Conservation (phyloP, 2,329 filamentous ascomycete species). For the Incumbomyces delicatus region DNA sequence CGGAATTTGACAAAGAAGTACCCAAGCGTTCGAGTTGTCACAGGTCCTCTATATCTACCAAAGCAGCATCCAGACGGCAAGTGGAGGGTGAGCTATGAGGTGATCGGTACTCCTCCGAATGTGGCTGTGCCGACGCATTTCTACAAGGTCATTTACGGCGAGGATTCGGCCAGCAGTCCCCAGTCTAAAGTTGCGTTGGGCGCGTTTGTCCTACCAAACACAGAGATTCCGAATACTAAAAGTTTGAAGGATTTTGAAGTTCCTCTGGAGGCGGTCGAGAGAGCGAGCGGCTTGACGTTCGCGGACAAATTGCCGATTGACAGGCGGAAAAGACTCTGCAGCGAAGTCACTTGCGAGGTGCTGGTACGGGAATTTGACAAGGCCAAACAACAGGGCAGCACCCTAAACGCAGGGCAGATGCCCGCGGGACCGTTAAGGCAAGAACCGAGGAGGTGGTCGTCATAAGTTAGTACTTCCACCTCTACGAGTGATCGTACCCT, state of each 20-base stretch:
- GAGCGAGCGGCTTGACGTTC: constrained; percentile 87
- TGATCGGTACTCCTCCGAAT: constrained; percentile 86
- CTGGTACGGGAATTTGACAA: constrained; percentile 69
- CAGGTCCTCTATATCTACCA: constrained; percentile 86
- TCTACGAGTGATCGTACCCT: no score
- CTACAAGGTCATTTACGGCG: constrained; percentile 97
- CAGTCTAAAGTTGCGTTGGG: constrained; percentile 73
- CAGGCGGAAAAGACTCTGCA: constrained; percentile 69
- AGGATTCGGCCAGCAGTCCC: constrained; percentile 56
- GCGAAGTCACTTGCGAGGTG: constrained; percentile 75
- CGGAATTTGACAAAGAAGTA: constrained; percentile 70
- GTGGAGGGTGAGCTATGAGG: constrained; percentile 91
- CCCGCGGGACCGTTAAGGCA: background rate
- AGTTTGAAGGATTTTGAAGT: constrained; percentile 89
- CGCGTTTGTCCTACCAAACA: constrained; percentile 92
- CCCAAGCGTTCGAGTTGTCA: constrained; percentile 81
- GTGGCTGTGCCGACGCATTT: constrained; percentile 97
- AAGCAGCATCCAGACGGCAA: constrained; percentile 81
- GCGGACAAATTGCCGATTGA: constrained; percentile 64
- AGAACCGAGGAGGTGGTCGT: constrained; percentile 1
- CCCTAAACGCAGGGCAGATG: constrained; percentile 5
- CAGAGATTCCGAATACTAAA: constrained; percentile 75
- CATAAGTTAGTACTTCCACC: no score
- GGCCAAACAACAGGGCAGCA: constrained; percentile 41
- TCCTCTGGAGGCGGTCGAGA: constrained; percentile 82